Conservation (phyloP, 2,329 filamentous ascomycete genomes). For the Claviceps purpurea region DNA sequence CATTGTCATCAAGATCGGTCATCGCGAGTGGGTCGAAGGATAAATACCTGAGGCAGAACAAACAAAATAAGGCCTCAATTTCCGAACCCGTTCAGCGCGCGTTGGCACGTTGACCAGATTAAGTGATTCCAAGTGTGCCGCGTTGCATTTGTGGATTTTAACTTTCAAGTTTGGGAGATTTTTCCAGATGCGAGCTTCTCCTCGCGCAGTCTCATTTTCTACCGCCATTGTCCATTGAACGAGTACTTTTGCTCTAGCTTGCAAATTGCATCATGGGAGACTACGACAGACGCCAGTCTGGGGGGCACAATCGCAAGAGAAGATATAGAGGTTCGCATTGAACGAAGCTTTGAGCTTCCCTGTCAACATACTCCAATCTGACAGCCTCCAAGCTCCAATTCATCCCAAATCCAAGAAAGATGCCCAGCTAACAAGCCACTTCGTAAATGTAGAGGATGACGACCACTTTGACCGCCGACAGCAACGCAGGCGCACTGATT, state of each 20-base stretch:
- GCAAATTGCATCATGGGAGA: slow-evolving; percentile 31
- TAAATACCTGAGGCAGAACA: slow-evolving; percentile 2
- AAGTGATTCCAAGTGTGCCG: neutral
- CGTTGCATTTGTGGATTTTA: too few relatives aligned
- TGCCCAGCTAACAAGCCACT: slow-evolving; percentile 1
- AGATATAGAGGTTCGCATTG: slow-evolving; percentile 57
- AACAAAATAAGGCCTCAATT: neutral
- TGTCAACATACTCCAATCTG: too few relatives aligned
- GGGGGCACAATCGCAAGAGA: slow-evolving; percentile 55
- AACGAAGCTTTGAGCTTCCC: neutral
- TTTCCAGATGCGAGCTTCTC: neutral
- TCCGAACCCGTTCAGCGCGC: neutral
- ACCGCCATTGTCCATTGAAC: neutral
- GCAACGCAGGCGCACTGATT: slow-evolving; percentile 61
- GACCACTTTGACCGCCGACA: slow-evolving; percentile 64
- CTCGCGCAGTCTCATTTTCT: neutral
- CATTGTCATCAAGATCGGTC: too few relatives aligned
- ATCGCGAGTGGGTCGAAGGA: neutral
- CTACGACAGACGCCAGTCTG: slow-evolving; percentile 40
- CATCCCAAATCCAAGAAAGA: too few relatives aligned
- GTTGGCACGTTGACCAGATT: neutral
- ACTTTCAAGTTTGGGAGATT: neutral
- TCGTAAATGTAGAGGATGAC: slow-evolving; percentile 43
- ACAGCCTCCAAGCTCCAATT: too few relatives aligned
- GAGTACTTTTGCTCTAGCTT: neutral